Conservation (phyloP, 306 rosid species). For the Alnus glutinosa region DNA sequence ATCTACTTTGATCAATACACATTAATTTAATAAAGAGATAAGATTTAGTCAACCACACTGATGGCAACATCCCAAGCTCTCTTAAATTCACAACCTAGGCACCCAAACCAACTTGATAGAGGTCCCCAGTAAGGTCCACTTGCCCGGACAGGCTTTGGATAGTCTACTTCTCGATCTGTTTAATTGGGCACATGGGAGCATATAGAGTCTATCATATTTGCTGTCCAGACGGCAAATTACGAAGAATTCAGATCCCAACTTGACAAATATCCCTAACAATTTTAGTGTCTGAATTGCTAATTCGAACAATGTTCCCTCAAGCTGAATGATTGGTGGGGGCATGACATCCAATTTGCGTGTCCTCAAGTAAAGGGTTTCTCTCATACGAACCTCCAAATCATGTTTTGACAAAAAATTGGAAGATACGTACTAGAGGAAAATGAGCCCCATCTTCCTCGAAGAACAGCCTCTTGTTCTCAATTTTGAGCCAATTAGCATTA, state of each 20-base stretch:
- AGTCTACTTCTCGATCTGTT: too few relatives aligned
- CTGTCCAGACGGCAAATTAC: too few relatives aligned
- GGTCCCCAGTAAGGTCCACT: too few relatives aligned
- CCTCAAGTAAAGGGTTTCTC: too few relatives aligned
- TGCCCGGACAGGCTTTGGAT: too few relatives aligned
- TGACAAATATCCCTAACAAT: too few relatives aligned
- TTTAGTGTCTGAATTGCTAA: too few relatives aligned
- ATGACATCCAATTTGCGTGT: background rate
- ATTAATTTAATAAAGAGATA: background rate
- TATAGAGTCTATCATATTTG: too few relatives aligned
- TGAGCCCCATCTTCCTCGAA: background rate
- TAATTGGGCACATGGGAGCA: too few relatives aligned
- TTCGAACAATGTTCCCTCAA: too few relatives aligned
- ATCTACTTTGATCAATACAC: background rate
- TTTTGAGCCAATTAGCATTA: background rate
- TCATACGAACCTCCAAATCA: too few relatives aligned
- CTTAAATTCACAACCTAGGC: background rate
- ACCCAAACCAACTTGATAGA: background rate
- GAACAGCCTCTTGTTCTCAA: background rate
- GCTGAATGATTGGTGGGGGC: slow-evolving; percentile 7
- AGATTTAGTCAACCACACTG: slow-evolving; percentile 1
- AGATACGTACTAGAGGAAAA: background rate
- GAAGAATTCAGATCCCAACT: too few relatives aligned
- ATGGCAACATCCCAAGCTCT: slow-evolving; percentile 10
- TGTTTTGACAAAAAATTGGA: background rate